phyloP scores from a whole-genome alignment of 176 grass and related monocot genomes.

The Triticum dicoccoides region DNA sequence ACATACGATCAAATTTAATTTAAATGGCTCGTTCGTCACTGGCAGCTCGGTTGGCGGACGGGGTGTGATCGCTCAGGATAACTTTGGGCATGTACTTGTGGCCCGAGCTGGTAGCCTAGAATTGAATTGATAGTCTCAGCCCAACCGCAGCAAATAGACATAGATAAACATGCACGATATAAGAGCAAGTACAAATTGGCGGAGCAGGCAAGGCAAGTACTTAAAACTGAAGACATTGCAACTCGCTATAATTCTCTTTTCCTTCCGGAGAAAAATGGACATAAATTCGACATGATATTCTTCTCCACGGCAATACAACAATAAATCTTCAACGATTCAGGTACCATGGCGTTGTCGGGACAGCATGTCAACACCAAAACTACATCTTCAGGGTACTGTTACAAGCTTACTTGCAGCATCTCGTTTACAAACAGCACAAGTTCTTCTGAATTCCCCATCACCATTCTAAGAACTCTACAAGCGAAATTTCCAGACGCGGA shows the following conservation, averaged over 20 bases:
- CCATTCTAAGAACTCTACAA: neutral
- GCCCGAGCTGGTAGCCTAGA: too few relatives aligned
- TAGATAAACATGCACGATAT: too few relatives aligned
- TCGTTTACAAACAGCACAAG: neutral
- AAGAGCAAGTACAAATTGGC: too few relatives aligned
- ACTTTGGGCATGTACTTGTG: too few relatives aligned
- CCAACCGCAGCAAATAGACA: too few relatives aligned
- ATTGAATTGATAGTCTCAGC: too few relatives aligned
- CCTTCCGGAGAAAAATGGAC: neutral
- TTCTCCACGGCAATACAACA: neutral
- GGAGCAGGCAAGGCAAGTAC: neutral
- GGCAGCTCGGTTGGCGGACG: too few relatives aligned
- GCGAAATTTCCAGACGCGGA: constrained; percentile 71
- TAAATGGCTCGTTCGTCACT: too few relatives aligned
- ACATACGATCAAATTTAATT: too few relatives aligned
- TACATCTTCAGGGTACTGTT: neutral
- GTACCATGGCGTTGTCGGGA: neutral
- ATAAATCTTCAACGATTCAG: neutral
- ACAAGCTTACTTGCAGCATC: neutral
- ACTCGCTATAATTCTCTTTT: neutral
- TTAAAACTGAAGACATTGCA: neutral
- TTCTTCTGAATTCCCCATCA: neutral
- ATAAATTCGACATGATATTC: neutral
- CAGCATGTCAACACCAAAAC: neutral
- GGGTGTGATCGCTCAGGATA: too few relatives aligned